Base-by-base conservation (phyloP, 2,329 filamentous ascomycete genomes). In the Aspergillus aculeatus region DNA sequence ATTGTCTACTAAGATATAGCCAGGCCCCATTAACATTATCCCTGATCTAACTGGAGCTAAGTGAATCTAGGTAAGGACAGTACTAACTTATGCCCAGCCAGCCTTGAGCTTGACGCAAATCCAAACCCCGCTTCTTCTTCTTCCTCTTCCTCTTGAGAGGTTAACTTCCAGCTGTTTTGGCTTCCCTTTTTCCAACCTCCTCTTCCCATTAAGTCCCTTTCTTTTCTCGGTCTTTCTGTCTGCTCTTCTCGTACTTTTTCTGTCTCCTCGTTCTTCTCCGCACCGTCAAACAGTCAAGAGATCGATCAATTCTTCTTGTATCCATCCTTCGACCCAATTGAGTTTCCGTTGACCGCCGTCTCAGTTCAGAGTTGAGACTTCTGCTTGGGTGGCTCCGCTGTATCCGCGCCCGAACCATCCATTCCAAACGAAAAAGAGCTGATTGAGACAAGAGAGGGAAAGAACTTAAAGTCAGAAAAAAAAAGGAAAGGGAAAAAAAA, bases 331-430 rank as follows among this genome's bases (percentile, higher is more conserved):
- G 59, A 49, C 31, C 56, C 60, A 60, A 60, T 61, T 64, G 56
- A 55, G 32, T 53, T 57, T 60, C 41, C 47, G 54, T 62, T 60
- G 49, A 47, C 47, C 53, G 50, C 57, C 53, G 32, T 59, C 38
- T 44, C 38, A 19, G 38, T 52, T 35, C 32, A 12, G 53, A 50
- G 41, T 29, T 49, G 21, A 57, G 31, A n/a, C 35, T 26, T 50
- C 50, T 56, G 38, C 24, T 29, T 54, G 44, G 58, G 52, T 35
- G 54, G 29, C 53, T 59, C 56, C 62, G 59, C 58, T 54, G 62
- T 56, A 63, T 65, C 64, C 58, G 63, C 56, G 53, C 62, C 60
- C 47, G 58, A 62, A 60, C 55, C 51, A 48, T 57, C 41, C 44
- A 44, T 35, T 9, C 26, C 26, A 35, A 52, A 49, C 47, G 24